These are phyloP conservation scores for Pachyrhizus erosus DNA, from an alignment of 306 rosid species.

Conservation along the genomic window DNA sequence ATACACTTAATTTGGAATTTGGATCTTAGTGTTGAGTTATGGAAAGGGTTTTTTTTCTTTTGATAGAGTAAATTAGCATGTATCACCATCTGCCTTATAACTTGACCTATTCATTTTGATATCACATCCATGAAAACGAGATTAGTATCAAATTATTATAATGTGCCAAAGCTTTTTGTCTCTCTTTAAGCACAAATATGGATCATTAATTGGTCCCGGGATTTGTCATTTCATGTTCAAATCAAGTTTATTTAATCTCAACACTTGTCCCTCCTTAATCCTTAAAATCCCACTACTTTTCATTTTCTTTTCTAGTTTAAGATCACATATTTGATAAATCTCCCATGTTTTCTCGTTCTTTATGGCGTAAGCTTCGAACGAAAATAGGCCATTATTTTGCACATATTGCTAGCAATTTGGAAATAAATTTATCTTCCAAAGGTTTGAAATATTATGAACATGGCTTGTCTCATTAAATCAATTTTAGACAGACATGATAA, in stretches of 20 bases:
- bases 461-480: background rate
- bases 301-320: background rate
- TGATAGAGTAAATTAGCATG: background rate
- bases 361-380: background rate
- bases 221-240: slow-evolving; percentile 31
- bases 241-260: slow-evolving; percentile 3
- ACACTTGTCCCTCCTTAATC: slow-evolving; percentile 6
- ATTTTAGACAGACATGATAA: background rate
- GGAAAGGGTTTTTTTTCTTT: background rate
- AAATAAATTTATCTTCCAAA: background rate
- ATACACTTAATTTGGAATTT: background rate
- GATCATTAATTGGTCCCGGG: background rate
- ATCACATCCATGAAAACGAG: slow-evolving; percentile 8
- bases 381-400: background rate
- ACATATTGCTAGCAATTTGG: background rate
- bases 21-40: background rate
- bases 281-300: background rate
- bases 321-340: background rate
- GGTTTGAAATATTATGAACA: background rate
- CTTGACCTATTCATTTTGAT: background rate
- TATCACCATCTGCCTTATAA: background rate
- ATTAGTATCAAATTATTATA: slow-evolving; percentile 11
- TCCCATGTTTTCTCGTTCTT: background rate
- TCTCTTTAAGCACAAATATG: background rate
- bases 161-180: background rate